Base-by-base conservation (phyloP, 2,329 filamentous ascomycete genomes). In the Fusarium coffeatum region DNA sequence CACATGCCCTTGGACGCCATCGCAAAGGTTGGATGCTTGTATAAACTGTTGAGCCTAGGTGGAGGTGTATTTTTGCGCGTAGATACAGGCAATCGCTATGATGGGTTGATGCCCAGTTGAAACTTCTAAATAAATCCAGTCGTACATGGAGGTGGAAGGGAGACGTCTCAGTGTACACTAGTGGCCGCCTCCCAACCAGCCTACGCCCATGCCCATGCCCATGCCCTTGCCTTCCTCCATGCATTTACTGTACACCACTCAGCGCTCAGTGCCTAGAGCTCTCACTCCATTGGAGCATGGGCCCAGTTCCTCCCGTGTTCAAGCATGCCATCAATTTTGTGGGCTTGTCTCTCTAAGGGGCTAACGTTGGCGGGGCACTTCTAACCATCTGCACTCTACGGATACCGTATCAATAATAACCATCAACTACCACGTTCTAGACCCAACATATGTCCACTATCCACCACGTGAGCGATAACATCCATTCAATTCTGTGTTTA, bases 1-100 rank as follows among this genome's bases (percentile, higher is more conserved):
- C 96, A 99, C 92, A 97, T 95, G 73, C 87, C 88, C 83, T 94
- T 95, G 78, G 89, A 86, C 72, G 88, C 83, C 88, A 90, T 88
- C 59, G 73, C 75, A 54, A 71, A 63, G 57, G 46, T 28, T 27
- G 37, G 51, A 27, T 57, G 30, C 12, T 47, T 30, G 41, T 62
- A 22, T 32, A 25, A 40, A 57, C 49, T 63, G 20, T 30, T 27
- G 45, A 50, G 25, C 41, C 13, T 48, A 48, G 13, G 30, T 22
- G 27, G 18, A 16, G n/a, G 54, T 43, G 54, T 54, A 41, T 53
- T 57, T 51, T 47, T 32, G 62, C 34, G 49, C 47, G 47, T 28
- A 51, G 30, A 48, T 12, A 47, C 46, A 48, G 16, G 10, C 45
- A 54, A 32, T 59, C 32, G 27, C 45, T 54, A 59, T 49, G 72